Base-by-base conservation (phyloP, 768 basidiomycete genomes). In the Collybia sp. region DNA sequence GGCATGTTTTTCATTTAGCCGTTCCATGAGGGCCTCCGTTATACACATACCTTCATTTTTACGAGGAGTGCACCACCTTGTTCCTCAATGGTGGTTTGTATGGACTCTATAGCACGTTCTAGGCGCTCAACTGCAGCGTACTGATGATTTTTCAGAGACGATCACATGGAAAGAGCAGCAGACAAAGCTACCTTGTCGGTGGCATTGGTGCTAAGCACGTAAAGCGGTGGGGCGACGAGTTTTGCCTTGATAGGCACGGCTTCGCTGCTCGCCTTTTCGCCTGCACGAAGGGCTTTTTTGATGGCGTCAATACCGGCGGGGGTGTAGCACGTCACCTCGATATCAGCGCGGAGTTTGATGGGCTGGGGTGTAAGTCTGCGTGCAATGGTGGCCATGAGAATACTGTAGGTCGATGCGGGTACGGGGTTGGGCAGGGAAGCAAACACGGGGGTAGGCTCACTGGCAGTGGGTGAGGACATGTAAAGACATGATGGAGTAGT, bases 271-370 rank as follows among this genome's bases (percentile, higher is more conserved):
- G 88, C 80, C 43, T 77, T 81, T 63, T 97, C 96, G 25, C 95
- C 95, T 2, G 88, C 89, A 36, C 79, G 77, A 31, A 98, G 75
- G 0, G 96, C 94, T 43, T 83, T 84, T 69, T 92, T 92, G 68
- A 99, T 97, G 5, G 95, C 93, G 56, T 96, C 92, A 62, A 99
- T 97, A 8, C 96, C 95, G 5, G 89, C 82, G 30, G 93, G 93
- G 1, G 87, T 86, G 64, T 96, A 99, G 66, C 95, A 98, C 34
- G 93, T 96, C 38, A 99, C 70, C 68, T 98, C 93, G 57, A 99
- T 89, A 67, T 99, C 96, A 3, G 96, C 93, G 55, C 96, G 91
- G 34, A 99, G 80, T 70, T 97, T 99, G 75, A 99, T 94, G 5
- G 96, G 93, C 64, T 99, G 96, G 1, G 96, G 96, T 0, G 96